Evolutionary conservation across 805 yeast genomes (phyloP), one percentile per base, ranked within the genome.

Genomic region (Candida maltosa): DNA sequence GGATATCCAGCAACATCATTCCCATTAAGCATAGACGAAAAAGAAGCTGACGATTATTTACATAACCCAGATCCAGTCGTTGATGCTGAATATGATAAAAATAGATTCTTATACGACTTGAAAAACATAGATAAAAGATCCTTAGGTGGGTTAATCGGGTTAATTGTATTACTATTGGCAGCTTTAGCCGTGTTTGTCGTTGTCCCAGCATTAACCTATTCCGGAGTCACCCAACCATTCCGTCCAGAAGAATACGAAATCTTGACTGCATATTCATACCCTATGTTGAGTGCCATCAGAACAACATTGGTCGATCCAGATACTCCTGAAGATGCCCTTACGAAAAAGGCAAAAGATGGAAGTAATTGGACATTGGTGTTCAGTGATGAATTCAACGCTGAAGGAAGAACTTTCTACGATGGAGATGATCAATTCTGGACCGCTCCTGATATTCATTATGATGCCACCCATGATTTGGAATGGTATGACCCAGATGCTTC

Each of bases 51-150:
- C 63, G 98, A 91, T 60, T 89, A 87, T 54, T 58, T 93, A 46
- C 97, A 91, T 61, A 93, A 91, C 60, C 97, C 97, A 2, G 96
- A 91, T 58, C 96, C 96, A 7, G 82, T 88, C 24, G 85, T 80
- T 29, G 98, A 93, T 56, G 96, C 95, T 16, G 77, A 80, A 40
- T 78, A 82, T 50, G 95, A 87, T 48, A 82, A 78, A 44, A 76
- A 80, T 53, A 65, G 87, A 47, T 77, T 84, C 49, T 48, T 64
- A 39, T 52, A 77, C 36, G 93, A 84, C 60, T 57, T 84, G 43
- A 83, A 78, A 58, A 54, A 72, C 48, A 69, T 83, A 76, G 88
- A 82, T 55, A 73, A 57, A 49, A 66, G 79, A 46, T 78, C 88
- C 0, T 49, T 70, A 7, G 72, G 76, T 39, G 89, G 87, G 2